These are phyloP conservation scores for Lepiota venenata DNA, from an alignment of 768 basidiomycete species.

Conservation along the genomic window DNA sequence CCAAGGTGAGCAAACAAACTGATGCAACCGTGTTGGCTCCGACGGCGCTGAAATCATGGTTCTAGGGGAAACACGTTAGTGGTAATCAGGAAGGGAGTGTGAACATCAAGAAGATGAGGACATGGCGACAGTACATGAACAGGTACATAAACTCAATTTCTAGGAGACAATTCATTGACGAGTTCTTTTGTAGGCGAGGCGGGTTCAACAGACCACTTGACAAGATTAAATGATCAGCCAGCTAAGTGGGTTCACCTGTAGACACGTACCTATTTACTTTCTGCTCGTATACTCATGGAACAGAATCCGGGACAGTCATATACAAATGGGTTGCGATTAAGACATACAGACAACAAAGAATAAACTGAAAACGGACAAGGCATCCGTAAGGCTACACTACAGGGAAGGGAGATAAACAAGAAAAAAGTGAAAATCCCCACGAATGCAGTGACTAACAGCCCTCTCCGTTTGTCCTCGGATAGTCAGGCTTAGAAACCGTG, in stretches of 20 bases:
- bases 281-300: constrained; percentile 6
- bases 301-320: constrained; percentile 3
- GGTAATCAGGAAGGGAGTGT: constrained; percentile 78
- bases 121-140: constrained; percentile 99
- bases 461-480: background rate
- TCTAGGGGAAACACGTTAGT: constrained; percentile 71
- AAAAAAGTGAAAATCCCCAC: constrained; percentile 4
- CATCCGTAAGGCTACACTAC: constrained; percentile 1
- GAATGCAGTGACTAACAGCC: constrained; percentile 8
- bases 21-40: background rate
- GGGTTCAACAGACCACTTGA: constrained; percentile 92
- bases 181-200: constrained; percentile 45
- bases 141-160: constrained; percentile 37
- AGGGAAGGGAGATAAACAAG: background rate
- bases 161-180: background rate
- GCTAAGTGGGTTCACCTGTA: constrained; percentile 7
- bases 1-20: constrained; percentile 58
- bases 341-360: constrained; percentile 20
- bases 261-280: constrained; percentile 6
- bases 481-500: constrained; percentile 70
- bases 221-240: constrained; percentile 80
- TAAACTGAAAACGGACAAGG: constrained; percentile 3
- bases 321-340: constrained; percentile 16
- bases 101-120: constrained; percentile 76
- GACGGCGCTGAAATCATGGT: background rate